Percentiles rank a stretch among this genome's conserved stretches.
Evolutionary conservation across 305 asterid genomes (phyloP).

Genomic region (Fraxinus velutina): DNA sequence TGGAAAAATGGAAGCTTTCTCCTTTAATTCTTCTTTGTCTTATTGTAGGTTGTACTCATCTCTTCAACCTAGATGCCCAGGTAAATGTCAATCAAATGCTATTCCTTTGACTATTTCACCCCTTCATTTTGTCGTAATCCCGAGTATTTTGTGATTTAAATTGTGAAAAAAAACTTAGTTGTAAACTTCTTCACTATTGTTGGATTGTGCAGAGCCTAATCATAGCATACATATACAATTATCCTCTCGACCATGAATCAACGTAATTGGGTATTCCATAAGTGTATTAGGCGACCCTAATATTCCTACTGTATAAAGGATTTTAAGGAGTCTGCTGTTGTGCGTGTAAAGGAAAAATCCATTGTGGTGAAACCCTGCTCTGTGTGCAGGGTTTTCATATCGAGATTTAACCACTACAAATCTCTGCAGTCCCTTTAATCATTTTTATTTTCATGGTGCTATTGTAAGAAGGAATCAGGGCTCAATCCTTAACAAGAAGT

Average conservation of each 20-base stretch:
- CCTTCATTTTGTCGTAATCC: not conserved
- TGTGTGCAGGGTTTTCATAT: not conserved
- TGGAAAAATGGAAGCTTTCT: conserved; percentile 12
- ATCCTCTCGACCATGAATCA: not conserved
- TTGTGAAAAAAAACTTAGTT: not conserved
- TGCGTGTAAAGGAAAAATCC: not conserved
- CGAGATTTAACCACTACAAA: not conserved
- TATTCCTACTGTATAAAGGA: not conserved
- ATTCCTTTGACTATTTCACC: not conserved
- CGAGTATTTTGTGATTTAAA: not conserved
- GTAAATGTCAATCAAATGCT: conserved; percentile 34
- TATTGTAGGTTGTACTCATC: conserved; percentile 59
- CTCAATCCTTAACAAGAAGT: not conserved
- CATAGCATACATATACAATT: not conserved
- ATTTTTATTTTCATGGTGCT: not conserved
- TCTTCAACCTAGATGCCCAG: conserved; percentile 94
- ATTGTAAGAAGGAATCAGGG: not conserved
- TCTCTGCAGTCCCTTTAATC: not conserved
- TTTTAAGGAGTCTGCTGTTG: not conserved
- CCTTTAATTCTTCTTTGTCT: conserved; percentile 12
- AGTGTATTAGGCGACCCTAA: not conserved
- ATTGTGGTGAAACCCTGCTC: not conserved
- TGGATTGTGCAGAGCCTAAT: not conserved
- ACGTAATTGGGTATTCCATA: not conserved
- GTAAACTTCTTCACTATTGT: not conserved